Evolutionary conservation across 2,329 filamentous ascomycete species (phyloP).

Genomic region (Ramichloridium luteum): DNA sequence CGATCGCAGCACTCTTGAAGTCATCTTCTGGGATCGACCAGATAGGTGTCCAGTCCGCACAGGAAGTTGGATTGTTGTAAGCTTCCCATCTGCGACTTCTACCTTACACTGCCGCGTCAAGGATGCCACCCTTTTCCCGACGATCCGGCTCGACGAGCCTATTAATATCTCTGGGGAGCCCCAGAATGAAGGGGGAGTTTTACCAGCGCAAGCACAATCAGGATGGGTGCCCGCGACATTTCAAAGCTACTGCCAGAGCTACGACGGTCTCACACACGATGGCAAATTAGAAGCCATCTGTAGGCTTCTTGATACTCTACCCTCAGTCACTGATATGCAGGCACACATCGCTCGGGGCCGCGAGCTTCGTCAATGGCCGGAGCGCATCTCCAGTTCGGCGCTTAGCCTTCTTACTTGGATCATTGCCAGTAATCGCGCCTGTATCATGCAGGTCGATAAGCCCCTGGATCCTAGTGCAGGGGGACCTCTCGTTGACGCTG

Average conservation of each 20-base stretch:
- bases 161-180: too few relatives aligned
- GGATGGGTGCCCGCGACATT: conserved; percentile 26
- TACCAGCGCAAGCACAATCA: conserved; percentile 2
- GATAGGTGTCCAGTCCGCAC: conserved; percentile 26
- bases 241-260: conserved; percentile 42
- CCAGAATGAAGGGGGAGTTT: too few relatives aligned
- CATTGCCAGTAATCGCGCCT: conserved; percentile 77
- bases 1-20: conserved; percentile 29
- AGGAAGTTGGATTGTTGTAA: conserved; percentile 43
- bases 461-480: conserved; percentile 1
- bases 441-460: conserved; percentile 62
- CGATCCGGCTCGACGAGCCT: conserved; percentile 26
- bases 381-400: conserved; percentile 51
- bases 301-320: conserved; percentile 45
- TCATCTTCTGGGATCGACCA: conserved; percentile 27
- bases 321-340: conserved; percentile 48
- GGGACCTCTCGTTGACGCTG: not conserved
- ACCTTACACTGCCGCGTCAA: conserved; percentile 39
- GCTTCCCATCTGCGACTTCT: too few relatives aligned
- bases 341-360: conserved; percentile 31
- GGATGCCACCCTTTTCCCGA: conserved; percentile 34
- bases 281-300: conserved; percentile 42
- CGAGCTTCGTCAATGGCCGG: conserved; percentile 40
- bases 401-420: conserved; percentile 71
- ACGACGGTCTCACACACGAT: conserved; percentile 40